Conservation (phyloP, 2,329 filamentous ascomycete genomes). For the Byssoonygena ceratinophila region DNA sequence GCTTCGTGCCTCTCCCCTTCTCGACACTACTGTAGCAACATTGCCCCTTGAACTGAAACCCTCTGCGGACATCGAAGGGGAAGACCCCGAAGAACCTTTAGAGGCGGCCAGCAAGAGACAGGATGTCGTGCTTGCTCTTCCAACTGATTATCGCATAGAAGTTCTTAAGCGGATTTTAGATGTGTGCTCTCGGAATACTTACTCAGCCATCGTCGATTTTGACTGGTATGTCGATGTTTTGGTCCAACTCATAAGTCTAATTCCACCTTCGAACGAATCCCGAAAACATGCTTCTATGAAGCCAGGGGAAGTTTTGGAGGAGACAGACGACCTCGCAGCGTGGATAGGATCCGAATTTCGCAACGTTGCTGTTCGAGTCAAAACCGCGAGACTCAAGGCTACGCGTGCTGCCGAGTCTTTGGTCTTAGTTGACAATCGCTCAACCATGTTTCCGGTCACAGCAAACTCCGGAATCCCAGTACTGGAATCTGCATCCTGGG, state of each 20-base stretch:
- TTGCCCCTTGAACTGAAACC: slow-evolving; percentile 35
- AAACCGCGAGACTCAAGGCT: slow-evolving; percentile 67
- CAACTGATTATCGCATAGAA: slow-evolving; percentile 74
- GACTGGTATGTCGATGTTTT: slow-evolving; percentile 95
- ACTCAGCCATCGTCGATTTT: slow-evolving; percentile 76
- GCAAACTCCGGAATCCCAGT: slow-evolving; percentile 49
- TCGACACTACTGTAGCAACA: slow-evolving; percentile 38
- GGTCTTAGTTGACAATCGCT: slow-evolving; percentile 50
- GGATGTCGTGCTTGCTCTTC: slow-evolving; percentile 51
- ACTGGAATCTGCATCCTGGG: slow-evolving; percentile 68
- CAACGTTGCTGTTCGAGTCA: slow-evolving; percentile 85
- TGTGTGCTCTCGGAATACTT: slow-evolving; percentile 86
- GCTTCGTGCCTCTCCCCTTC: slow-evolving; percentile 55
- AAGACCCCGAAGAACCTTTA: slow-evolving; percentile 45
- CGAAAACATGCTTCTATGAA: slow-evolving; percentile 17
- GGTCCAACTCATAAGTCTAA: slow-evolving; percentile 66
- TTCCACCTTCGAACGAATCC: slow-evolving; percentile 25
- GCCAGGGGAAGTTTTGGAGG: slow-evolving; percentile 10
- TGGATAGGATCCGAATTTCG: slow-evolving; percentile 73
- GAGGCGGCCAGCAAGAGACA: slow-evolving; percentile 45
- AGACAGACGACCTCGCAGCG: slow-evolving; percentile 23
- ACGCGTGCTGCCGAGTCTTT: slow-evolving; percentile 69
- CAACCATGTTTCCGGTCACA: slow-evolving; percentile 46
- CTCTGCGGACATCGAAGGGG: slow-evolving; percentile 47
- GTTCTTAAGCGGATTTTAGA: slow-evolving; percentile 73